Evolutionary conservation across 495 filamentous ascomycete genomes (phyloP).

Genomic region (Daldinia vernicosa): DNA sequence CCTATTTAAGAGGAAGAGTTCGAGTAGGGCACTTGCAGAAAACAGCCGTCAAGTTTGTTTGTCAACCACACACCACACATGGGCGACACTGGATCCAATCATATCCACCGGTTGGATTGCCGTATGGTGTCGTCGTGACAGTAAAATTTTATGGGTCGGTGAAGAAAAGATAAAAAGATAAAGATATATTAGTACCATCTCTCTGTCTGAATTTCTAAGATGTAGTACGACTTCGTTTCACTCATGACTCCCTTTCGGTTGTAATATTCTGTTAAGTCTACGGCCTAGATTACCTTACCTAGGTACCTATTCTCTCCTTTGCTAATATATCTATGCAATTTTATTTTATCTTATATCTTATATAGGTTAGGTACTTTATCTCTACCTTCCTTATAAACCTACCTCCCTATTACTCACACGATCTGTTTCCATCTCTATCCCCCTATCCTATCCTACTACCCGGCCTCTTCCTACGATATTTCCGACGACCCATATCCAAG

Average conservation of each 20-base stretch:
- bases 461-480: not conserved
- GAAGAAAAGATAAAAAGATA: not conserved
- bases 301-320: too few species aligned
- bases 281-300: too few species aligned
- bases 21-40: conserved; percentile 14
- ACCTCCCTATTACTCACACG: too few species aligned
- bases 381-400: not conserved
- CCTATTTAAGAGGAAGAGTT: conserved; percentile 1
- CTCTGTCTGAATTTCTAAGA: not conserved
- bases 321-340: too few species aligned
- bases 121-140: conserved; percentile 2
- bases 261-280: too few species aligned
- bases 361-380: not conserved
- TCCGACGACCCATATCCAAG: not conserved
- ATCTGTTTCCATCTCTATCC: not conserved
- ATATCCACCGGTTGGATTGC: not conserved
- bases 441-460: not conserved
- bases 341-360: too few species aligned
- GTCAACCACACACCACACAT: conserved; percentile 22
- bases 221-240: conserved; percentile 9
- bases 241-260: not conserved
- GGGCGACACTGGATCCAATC: conserved; percentile 18
- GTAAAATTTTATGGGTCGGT: conserved; percentile 28
- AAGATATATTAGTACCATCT: too few species aligned
- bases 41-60: conserved; percentile 14